A percentile compares a stretch with the other conserved stretches of the same genome.
Evolutionary conservation across 2,329 filamentous ascomycete genomes (phyloP).

Genomic region (Aspergillus sp.): DNA sequence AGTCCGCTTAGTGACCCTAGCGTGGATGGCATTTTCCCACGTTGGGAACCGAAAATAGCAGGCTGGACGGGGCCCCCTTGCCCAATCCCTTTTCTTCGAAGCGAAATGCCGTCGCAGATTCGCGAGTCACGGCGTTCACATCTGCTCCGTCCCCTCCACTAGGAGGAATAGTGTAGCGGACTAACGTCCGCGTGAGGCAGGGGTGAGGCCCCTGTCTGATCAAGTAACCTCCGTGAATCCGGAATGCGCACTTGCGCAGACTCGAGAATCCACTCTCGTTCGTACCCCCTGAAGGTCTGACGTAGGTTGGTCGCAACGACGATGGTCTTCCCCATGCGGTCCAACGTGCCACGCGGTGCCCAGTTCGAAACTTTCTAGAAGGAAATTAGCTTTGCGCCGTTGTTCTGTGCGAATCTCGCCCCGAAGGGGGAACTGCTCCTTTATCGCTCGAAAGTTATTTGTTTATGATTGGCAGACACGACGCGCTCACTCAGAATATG

Average conservation of each 20-base stretch:
- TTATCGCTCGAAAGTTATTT: not conserved
- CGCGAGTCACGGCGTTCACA: not conserved
- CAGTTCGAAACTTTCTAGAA: slow-evolving; percentile 36
- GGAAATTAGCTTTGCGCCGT: slow-evolving; percentile 31
- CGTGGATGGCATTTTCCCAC: slow-evolving; percentile 5
- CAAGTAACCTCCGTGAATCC: not conserved
- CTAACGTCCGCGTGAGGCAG: slow-evolving; percentile 4
- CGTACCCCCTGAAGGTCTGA: slow-evolving; percentile 9
- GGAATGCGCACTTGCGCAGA: not conserved
- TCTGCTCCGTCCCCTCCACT: not conserved
- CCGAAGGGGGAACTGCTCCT: not conserved
- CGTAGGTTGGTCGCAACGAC: slow-evolving; percentile 1
- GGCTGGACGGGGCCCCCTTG: not conserved
- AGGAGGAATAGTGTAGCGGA: slow-evolving; percentile 1
- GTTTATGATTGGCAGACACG: not conserved
- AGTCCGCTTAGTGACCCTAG: slow-evolving; percentile 20
- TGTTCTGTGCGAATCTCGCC: slow-evolving; percentile 6
- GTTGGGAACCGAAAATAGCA: not conserved
- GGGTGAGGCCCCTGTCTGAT: slow-evolving; percentile 2
- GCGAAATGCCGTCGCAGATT: not conserved
- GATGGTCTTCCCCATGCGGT: slow-evolving; percentile 14
- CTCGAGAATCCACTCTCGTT: slow-evolving; percentile 2
- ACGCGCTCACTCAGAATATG: not conserved
- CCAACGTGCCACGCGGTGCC: slow-evolving; percentile 19
- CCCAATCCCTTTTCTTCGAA: not conserved